Base-by-base conservation (phyloP, 768 basidiomycete genomes). In the Amanita molliuscula region DNA sequence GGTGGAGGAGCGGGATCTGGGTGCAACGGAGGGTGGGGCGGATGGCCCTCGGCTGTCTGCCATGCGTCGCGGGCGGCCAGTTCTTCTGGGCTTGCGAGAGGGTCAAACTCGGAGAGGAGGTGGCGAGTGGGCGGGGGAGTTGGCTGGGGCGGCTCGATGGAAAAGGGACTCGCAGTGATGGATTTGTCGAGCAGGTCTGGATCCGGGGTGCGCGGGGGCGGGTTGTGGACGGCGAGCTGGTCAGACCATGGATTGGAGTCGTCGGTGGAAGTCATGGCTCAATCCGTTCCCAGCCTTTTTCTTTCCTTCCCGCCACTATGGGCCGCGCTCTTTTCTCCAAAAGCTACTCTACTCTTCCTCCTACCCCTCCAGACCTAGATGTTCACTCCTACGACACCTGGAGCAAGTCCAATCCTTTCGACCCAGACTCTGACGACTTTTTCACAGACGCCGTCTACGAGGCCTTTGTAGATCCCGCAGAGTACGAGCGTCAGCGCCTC, bases 371-470 rank as follows among this genome's bases (percentile, higher is more conserved):
- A 46, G 74, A 77, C 54, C 60, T 61, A 29, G 48, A 53, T 50
- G 59, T 60, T 47, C 58, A 58, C 49, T 53, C 56, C 21, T 79
- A 68, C 70, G 70, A 78, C 61, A 78, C 67, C 61, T 88, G 84
- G 83, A 76, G 79, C 50, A 64, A 70, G 54, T 72, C 70, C 64
- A 83, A 84, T 60, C 70, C 76, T 8, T 88, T 88, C 62, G 84
- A 88, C 63, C 85, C 85, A 4, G 85, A 88, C 63, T 80, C 83
- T n/a, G 83, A 86, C 57, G 84, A 84, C 55, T 86, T 86, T 60
- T 82, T 83, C 59, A 66, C 65, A 47, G 61, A 69, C 53, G 81
- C 81, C 29, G 73, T 81, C 53, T 80, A 78, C 64, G 85, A 88
- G 72, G 78, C 76, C 54, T 81, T 84, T 64, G 55, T 83, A 59